Percentiles rank a stretch among this genome's conserved stretches.
phyloP scores from a whole-genome alignment of 768 basidiomycete genomes.

The Lentinus tigrinus region DNA sequence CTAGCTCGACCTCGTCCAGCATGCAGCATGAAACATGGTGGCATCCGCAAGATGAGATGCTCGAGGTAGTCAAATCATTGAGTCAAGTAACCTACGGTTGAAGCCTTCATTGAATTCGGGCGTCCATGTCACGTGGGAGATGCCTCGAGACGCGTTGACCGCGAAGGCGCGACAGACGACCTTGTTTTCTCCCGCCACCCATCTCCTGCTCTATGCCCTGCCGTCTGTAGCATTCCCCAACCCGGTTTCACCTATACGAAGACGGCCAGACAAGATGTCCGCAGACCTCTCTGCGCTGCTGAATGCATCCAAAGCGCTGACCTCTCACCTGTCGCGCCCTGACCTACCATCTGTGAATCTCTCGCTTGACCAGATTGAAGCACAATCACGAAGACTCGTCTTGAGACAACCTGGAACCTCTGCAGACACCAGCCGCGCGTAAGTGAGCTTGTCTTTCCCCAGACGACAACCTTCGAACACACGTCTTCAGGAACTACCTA shows the following conservation, averaged over 20 bases:
- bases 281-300: constrained; percentile 70
- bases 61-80: too few species aligned
- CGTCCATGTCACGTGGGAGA: too few species aligned
- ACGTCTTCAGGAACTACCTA: constrained; percentile 69
- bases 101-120: too few species aligned
- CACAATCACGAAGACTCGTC: constrained; percentile 83
- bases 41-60: too few species aligned
- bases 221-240: background rate
- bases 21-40: too few species aligned
- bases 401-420: constrained; percentile 65
- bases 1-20: too few species aligned
- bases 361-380: constrained; percentile 93
- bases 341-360: constrained; percentile 88
- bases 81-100: too few species aligned
- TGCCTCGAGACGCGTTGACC: background rate
- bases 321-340: constrained; percentile 70
- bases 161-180: background rate
- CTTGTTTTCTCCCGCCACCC: constrained; percentile 8
- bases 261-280: constrained; percentile 21
- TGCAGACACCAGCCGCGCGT: constrained; percentile 74
- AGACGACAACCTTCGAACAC: background rate
- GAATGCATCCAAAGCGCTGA: constrained; percentile 69
- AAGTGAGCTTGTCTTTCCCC: constrained; percentile 26
- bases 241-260: too few species aligned
- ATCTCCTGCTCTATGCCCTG: background rate